phyloP scores from a whole-genome alignment of 768 basidiomycete genomes.

The Mycena epipterygia region DNA sequence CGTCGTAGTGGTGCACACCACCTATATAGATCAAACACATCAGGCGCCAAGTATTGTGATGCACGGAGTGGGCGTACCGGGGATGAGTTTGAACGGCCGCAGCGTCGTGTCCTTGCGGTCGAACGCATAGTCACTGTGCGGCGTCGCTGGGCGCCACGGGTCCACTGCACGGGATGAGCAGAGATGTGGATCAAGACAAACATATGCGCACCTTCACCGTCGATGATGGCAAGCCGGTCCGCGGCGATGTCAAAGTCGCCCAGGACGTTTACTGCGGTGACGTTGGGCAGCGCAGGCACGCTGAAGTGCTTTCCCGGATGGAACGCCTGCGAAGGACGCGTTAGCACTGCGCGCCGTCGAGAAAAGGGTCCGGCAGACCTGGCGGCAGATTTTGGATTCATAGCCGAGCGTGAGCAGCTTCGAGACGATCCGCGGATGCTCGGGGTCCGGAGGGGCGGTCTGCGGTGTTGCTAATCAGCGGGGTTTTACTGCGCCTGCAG shows the following conservation, averaged over 20 bases:
- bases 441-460: slow-evolving; percentile 82
- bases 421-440: slow-evolving; percentile 84
- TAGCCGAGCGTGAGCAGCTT: slow-evolving; percentile 81
- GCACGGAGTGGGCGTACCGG: slow-evolving; percentile 62
- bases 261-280: slow-evolving; percentile 84
- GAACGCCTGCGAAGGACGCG: slow-evolving; percentile 62
- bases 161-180: slow-evolving; percentile 65
- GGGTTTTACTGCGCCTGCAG: not conserved
- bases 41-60: not conserved
- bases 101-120: slow-evolving; percentile 78
- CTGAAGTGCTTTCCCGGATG: slow-evolving; percentile 81
- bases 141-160: slow-evolving; percentile 91
- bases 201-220: slow-evolving; percentile 75
- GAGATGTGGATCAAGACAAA: not conserved
- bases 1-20: slow-evolving; percentile 81
- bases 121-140: slow-evolving; percentile 80
- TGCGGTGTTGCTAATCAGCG: slow-evolving; percentile 40
- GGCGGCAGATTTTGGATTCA: slow-evolving; percentile 74
- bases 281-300: slow-evolving; percentile 82
- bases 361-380: slow-evolving; percentile 52
- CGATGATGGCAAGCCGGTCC: slow-evolving; percentile 89
- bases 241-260: slow-evolving; percentile 89
- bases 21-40: slow-evolving; percentile 49
- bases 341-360: slow-evolving; percentile 40
- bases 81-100: slow-evolving; percentile 90